Percentiles rank a stretch among this genome's conserved stretches.
Conservation (phyloP, 805 yeast genomes). For the Wickerhamomyces ciferrii region DNA sequence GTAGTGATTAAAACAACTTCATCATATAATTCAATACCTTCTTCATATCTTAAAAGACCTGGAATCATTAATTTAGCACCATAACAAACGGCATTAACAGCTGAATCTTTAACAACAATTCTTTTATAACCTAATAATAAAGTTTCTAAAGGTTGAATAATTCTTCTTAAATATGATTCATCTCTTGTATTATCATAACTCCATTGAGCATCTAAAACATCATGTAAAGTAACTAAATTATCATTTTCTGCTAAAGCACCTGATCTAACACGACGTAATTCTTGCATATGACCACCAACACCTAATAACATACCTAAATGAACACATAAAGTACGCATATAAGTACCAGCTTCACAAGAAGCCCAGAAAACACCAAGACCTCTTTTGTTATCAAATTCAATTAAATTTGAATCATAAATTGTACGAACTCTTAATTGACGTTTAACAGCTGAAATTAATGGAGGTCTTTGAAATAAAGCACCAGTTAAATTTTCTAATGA, state of each 20-base stretch:
- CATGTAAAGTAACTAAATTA: conserved; percentile 92
- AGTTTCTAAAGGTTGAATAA: conserved; percentile 93
- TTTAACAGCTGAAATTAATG: conserved; percentile 97
- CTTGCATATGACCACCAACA: conserved; percentile 99
- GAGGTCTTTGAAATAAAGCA: conserved; percentile 99
- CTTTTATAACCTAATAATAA: conserved; percentile 93
- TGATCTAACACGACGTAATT: conserved; percentile 96
- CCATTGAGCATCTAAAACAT: conserved; percentile 98
- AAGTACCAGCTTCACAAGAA: conserved; percentile 99
- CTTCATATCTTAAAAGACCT: conserved; percentile 95
- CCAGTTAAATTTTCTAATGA: conserved; percentile 93
- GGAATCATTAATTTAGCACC: conserved; percentile 99
- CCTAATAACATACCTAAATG: conserved; percentile 98
- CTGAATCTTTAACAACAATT: conserved; percentile 90
- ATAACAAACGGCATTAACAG: conserved; percentile 96
- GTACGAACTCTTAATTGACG: conserved; percentile 98
- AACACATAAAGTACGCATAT: conserved; percentile 98
- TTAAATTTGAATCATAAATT: conserved; percentile 90
- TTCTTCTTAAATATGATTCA: conserved; percentile 89
- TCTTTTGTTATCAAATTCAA: conserved; percentile 96
- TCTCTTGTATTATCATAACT: conserved; percentile 95
- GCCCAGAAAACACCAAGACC: conserved; percentile 99
- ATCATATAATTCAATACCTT: conserved; percentile 94
- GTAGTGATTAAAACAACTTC: conserved; percentile 98
- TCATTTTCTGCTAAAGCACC: conserved; percentile 93